Base-by-base conservation (phyloP, 345 rosid species). In the Citrus trifoliata region DNA sequence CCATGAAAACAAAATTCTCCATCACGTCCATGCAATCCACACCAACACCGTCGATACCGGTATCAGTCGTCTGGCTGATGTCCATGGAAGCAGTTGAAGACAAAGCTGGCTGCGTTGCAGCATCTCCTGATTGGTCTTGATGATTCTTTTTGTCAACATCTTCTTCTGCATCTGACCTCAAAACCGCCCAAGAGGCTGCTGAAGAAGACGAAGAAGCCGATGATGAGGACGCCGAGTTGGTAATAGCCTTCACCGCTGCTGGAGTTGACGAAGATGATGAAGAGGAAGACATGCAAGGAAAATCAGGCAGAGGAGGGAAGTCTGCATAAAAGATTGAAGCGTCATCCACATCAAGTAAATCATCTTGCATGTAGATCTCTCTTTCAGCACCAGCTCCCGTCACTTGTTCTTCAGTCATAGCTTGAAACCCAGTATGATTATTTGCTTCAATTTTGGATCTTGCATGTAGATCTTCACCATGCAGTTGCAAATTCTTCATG, bases 281-380 rank as follows among this genome's bases (percentile, higher is more conserved):
- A n/a, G 99, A 87, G 1, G 97, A 91, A 0, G 99, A 97, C 98
- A 96, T 96, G 99, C 97, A 93, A 70, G 97, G 93, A 71, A 97
- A 91, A 72, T 92, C 98, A 30, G 94, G 92, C 3, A 94, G 90
- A 4, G 89, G 82, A 27, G 95, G 97, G 73, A 90, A 88, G 74
- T 94, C 95, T 24, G 77, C 82, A 30, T 88, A 92, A 82, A 90
- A 90, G 61, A 91, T 80, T 1, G 92, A 90, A 68, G 89, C 77
- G 42, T 88, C 97, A 70, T 83, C 84, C 22, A 86, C 87, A 76
- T 85, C 86, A 22, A 91, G 84, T 55, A 90, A 80, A 66, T 88
- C 87, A 27, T 86, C 93, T 53, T 85, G 82, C 28, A 86, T 74
- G 96, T 93, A 89, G 86, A 90, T 90, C 89, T 84, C 92, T 60